Percentiles rank a stretch among this genome's conserved stretches.
phyloP scores from a whole-genome alignment of 208 protist species.

The Leishmania martiniquensis region DNA sequence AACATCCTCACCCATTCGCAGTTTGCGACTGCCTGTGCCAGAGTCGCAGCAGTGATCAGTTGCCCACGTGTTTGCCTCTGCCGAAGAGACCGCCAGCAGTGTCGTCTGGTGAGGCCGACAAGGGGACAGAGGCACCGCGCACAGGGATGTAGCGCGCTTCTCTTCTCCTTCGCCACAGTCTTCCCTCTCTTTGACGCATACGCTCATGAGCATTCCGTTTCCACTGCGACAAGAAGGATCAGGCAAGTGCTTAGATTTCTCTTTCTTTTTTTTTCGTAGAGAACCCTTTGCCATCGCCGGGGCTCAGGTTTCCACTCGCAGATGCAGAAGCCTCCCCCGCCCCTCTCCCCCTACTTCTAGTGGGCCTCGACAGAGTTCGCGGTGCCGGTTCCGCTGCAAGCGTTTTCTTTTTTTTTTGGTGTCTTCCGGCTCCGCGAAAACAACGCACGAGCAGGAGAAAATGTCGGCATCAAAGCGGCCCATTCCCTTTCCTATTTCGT shows the following conservation, averaged over 20 bases:
- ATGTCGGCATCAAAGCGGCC: background rate
- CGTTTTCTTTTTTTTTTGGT: background rate
- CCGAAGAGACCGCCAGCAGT: background rate
- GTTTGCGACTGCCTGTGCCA: constrained; percentile 27
- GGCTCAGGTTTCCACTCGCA: background rate
- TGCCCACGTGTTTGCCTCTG: background rate
- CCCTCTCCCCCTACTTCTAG: background rate
- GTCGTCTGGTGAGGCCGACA: background rate
- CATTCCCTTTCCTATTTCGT: background rate
- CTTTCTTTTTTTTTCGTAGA: background rate
- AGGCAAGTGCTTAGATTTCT: background rate
- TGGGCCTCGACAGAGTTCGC: background rate
- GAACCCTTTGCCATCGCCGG: background rate
- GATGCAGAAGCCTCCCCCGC: background rate
- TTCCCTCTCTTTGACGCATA: background rate
- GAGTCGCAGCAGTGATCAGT: background rate
- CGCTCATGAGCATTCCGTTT: background rate
- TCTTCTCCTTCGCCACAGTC: background rate
- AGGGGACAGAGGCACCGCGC: background rate
- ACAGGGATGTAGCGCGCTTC: background rate
- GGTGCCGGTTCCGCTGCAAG: background rate
- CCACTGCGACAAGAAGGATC: background rate
- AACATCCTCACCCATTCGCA: constrained; percentile 24
- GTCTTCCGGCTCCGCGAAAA: background rate
- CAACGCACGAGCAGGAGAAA: background rate